Evolutionary conservation across 768 basidiomycete species (phyloP), one percentile per base, ranked within the genome.

Genomic region (Suillus placidus): DNA sequence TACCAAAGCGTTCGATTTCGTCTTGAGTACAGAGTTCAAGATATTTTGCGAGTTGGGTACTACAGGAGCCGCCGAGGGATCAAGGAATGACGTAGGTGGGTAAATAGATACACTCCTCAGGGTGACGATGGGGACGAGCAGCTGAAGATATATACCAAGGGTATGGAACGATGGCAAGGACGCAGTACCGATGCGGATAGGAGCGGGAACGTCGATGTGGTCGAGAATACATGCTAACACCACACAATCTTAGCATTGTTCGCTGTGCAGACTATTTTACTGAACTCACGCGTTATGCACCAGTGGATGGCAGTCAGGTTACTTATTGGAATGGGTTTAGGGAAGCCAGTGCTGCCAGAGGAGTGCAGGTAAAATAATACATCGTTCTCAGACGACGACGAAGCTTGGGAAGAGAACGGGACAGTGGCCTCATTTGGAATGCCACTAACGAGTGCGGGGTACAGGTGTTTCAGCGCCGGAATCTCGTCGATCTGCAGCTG

Each of bases 311-410:
- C 63, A 12, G 71, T 70, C 35, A 70, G 71, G 63, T 81, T 74
- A 2, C 73, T 80, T 47, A 81, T 76, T 3, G 76, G 67, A 35
- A 85, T 80, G 1, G 83, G 78, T 69, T 85, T 85, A 0, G 84
- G 84, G 42, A 83, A 74, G 18, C 82, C 84, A 4, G 82, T 83
- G 9, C 83, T 84, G 14, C 84, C 84, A 6, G 82, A 84, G 0
- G 83, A 82, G 64, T 85, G 84, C 63, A 85, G 68, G 26, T 84
- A 82, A 16, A 83, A 62, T 0, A 79, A 79, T 18, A 81, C 78
- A 2, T 77, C 68, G 63, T 82, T 79, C 30, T 73, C 62, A 8
- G 74, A 72, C 14, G 70, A 70, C 9, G 64, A 66, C 35, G 12
- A 61, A 38, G 26, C 1, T 8, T 62, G 3, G 6, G 63, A 57